Evolutionary conservation across 2,329 filamentous ascomycete genomes (phyloP).

Genomic region (Talaromyces rugulosus): DNA sequence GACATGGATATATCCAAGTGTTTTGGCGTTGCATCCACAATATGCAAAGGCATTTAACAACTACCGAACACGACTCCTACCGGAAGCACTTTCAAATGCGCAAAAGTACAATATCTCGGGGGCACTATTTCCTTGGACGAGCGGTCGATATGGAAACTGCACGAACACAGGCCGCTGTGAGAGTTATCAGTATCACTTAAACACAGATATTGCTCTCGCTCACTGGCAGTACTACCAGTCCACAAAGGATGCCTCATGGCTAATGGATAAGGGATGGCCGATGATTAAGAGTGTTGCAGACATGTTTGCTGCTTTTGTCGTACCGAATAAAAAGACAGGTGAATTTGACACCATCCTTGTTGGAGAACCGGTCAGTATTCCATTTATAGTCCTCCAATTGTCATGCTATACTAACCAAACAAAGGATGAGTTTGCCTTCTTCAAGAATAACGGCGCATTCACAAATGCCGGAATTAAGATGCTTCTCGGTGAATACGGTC

Average conservation of each 20-base stretch:
- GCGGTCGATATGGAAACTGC: constrained; percentile 58
- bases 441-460: constrained; percentile 57
- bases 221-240: constrained; percentile 53
- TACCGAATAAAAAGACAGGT: constrained; percentile 50
- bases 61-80: constrained; percentile 49
- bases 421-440: constrained; percentile 56
- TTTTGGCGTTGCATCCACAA: constrained; percentile 54
- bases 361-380: constrained; percentile 54
- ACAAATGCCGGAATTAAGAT: constrained; percentile 54
- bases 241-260: constrained; percentile 49
- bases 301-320: constrained; percentile 42
- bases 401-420: neutral
- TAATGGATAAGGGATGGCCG: constrained; percentile 49
- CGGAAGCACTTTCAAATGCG: constrained; percentile 54
- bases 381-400: neutral
- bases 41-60: constrained; percentile 55
- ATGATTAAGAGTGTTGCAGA: constrained; percentile 56
- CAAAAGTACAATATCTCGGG: constrained; percentile 46
- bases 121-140: constrained; percentile 59
- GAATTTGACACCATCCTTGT: constrained; percentile 48
- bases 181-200: constrained; percentile 62
- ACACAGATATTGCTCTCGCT: constrained; percentile 57
- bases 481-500: constrained; percentile 37
- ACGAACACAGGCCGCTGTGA: constrained; percentile 55
- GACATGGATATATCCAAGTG: constrained; percentile 57